Evolutionary conservation across 1,284 basidiomycete genomes (phyloP), one percentile per base, ranked within the genome.

Genomic region (Trametes sp.): DNA sequence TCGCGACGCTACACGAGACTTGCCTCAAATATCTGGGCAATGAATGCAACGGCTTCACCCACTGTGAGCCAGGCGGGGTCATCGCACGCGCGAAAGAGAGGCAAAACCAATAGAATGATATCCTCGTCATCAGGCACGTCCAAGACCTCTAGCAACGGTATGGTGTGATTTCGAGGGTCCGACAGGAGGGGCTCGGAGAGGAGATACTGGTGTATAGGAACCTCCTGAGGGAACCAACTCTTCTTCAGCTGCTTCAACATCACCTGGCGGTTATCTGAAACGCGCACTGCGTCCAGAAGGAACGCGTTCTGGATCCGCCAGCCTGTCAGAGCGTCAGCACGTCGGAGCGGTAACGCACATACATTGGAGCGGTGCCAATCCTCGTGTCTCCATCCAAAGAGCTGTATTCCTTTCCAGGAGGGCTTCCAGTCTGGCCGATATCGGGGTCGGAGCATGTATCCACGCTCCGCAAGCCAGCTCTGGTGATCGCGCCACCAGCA

Each of bases 241-340:
- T 26, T 60, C 9, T 44, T 46, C 13, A 73, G 23, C 13, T 54
- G 53, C 61, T 75, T 75, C 33, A 77, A 55, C 11, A 53, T 49
- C 0, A 76, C 74, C 0, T 68, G 21, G 7, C 26, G 51, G 1
- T 63, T 66, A 52, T 75, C 74, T 0, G 69, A 69, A 2, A 70
- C 62, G 2, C 74, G 62, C 0, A 57, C 66, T 0, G 75, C 75
- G 50, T 76, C 74, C 2, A 76, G 10, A 2, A 58, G 29, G 21
- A 28, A 29, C 21, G 31, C 31, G 14, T 23, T 36, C 54, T 35
- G 4, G 54, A n/a, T 2, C 7, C 31, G 11, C 28, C n/a, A 29
- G 8, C 14, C 11, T 42, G 10, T 26, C 24, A 19, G 26, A 13
- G 28, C 13, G 6, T 7, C 49, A 23, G 19, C 29, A 33, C 26